Evolutionary conservation across 345 rosid genomes (phyloP).

Genomic region (Eucalyptus pauciflora): DNA sequence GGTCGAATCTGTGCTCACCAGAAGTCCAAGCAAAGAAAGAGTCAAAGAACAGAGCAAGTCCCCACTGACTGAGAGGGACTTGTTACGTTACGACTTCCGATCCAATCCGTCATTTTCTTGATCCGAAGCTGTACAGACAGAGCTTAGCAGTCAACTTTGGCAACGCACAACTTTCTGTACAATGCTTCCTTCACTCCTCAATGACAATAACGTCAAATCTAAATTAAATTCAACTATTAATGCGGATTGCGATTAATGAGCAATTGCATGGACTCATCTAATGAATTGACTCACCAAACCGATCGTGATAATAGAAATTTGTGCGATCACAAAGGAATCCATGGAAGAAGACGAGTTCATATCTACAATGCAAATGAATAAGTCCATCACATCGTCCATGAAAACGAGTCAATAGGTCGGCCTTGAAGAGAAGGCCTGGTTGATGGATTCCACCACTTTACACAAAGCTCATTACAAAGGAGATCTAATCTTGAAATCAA

Average conservation of each 20-base stretch:
- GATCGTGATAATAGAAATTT: not conserved
- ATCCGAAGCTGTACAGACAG: not conserved
- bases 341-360: not conserved
- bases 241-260: not conserved
- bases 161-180: not conserved
- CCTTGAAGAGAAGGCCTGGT: not conserved
- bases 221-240: not conserved
- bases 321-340: not conserved
- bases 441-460: not conserved
- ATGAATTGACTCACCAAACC: too few relatives aligned
- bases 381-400: not conserved
- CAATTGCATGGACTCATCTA: not conserved
- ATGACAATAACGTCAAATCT: not conserved
- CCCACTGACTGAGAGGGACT: not conserved
- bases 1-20: not conserved
- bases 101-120: not conserved
- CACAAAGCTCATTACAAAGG: not conserved
- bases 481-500: not conserved
- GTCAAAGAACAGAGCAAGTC: not conserved
- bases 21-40: not conserved
- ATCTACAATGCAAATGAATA: not conserved
- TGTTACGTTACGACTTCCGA: not conserved
- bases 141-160: not conserved
- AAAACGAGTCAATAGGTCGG: not conserved
- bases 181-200: not conserved